These are phyloP conservation scores for Mollisiaceae sp. DNA, from an alignment of 2,329 filamentous ascomycete species.

Conservation along the genomic window DNA sequence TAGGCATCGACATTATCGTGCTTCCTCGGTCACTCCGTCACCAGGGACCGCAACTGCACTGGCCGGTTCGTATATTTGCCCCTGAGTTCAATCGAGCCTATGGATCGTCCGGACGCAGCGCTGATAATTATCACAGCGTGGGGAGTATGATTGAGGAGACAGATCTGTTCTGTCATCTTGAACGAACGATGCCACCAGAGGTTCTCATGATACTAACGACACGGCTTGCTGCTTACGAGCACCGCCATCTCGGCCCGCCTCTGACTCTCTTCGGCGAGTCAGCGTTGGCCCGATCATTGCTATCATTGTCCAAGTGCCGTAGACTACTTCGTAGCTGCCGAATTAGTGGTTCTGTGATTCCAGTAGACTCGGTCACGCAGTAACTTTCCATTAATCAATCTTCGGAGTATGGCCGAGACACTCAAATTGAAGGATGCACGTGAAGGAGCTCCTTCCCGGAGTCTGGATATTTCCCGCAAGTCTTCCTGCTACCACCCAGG, in stretches of 20 bases:
- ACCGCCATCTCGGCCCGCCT: background rate
- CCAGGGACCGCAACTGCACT: background rate
- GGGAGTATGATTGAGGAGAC: background rate
- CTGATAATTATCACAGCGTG: background rate
- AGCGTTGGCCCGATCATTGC: background rate
- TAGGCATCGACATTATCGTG: slow-evolving; percentile 2
- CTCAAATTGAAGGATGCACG: background rate
- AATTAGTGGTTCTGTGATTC: background rate
- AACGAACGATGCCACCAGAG: too few relatives aligned
- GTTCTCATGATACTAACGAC: too few relatives aligned
- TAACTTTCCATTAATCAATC: background rate
- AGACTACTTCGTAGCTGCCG: background rate
- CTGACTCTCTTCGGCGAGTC: background rate
- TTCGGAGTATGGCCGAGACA: background rate
- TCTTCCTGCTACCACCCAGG: background rate
- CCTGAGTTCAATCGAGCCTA: background rate
- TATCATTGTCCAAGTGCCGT: slow-evolving; percentile 4
- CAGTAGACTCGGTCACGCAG: background rate
- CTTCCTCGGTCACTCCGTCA: background rate
- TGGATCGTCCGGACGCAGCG: background rate
- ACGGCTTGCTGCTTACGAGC: too few relatives aligned
- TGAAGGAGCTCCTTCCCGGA: background rate
- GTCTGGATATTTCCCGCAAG: background rate
- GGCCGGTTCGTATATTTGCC: background rate
- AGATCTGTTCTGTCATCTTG: background rate